A percentile compares a stretch with the other conserved stretches of the same genome.
Evolutionary conservation across 129 eudicot species (phyloP).

Genomic region (Helianthus annuus): DNA sequence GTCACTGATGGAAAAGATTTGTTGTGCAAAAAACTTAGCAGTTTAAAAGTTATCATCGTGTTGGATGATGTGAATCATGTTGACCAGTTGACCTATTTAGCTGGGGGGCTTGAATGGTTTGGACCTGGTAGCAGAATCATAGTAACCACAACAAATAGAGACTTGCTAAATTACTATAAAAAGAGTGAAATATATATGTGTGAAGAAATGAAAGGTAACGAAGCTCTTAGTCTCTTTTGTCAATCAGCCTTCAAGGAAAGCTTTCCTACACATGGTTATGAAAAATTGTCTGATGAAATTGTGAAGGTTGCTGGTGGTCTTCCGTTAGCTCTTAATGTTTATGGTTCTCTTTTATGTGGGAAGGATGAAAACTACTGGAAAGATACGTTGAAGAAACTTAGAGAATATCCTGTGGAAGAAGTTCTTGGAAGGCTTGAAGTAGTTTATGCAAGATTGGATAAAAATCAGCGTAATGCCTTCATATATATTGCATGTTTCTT

Average conservation of each 20-base stretch:
- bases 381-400: too few species aligned
- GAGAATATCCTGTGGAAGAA: too few species aligned
- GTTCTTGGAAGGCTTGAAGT: too few species aligned
- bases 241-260: constrained; percentile 2
- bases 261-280: neutral
- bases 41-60: neutral
- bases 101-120: constrained; percentile 27
- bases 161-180: neutral
- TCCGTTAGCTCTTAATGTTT: constrained; percentile 14
- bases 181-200: neutral
- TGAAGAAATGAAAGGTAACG: constrained; percentile 5
- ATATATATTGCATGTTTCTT: too few species aligned
- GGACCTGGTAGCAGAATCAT: constrained; percentile 23
- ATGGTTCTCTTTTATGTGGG: neutral
- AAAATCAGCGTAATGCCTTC: too few species aligned
- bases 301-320: constrained; percentile 12
- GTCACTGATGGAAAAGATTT: neutral
- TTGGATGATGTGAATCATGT: constrained; percentile 5
- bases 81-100: constrained; percentile 24
- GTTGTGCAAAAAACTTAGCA: neutral
- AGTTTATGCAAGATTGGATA: too few species aligned
- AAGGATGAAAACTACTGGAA: too few species aligned
- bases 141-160: neutral
- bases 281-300: neutral
- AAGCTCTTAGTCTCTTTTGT: neutral